These are phyloP conservation scores for Hypsizygus marmoreus DNA, from an alignment of 768 basidiomycete species.

Conservation along the genomic window DNA sequence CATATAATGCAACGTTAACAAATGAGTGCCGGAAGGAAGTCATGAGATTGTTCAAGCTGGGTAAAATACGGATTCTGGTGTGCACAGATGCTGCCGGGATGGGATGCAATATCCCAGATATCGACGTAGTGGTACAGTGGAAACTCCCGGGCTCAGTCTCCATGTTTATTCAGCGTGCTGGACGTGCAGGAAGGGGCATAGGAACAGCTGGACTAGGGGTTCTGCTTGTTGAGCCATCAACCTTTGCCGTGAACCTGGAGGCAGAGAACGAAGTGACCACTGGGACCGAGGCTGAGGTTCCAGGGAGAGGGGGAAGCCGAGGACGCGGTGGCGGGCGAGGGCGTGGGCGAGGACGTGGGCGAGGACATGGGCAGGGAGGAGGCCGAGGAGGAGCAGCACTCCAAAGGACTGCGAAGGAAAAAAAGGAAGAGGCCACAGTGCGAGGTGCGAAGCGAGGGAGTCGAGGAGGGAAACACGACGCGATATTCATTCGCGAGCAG, in stretches of 20 bases:
- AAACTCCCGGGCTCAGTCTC: constrained; percentile 30
- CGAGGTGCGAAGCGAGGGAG: too few species aligned
- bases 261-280: too few species aligned
- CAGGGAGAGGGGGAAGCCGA: not conserved
- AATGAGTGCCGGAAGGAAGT: constrained; percentile 20
- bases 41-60: constrained; percentile 26
- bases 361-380: constrained; percentile 9
- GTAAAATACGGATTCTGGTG: constrained; percentile 26
- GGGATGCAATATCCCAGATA: constrained; percentile 36
- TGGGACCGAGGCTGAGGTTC: constrained; percentile 20
- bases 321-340: not conserved
- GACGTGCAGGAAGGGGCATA: constrained; percentile 27
- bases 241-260: too few species aligned
- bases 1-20: constrained; percentile 27
- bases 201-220: constrained; percentile 24
- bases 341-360: constrained; percentile 1
- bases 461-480: too few species aligned
- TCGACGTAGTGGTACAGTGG: constrained; percentile 41
- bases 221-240: constrained; percentile 23
- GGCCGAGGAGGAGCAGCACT: constrained; percentile 4
- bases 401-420: too few species aligned
- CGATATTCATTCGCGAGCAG: too few species aligned
- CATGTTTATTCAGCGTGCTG: constrained; percentile 32
- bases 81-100: constrained; percentile 41
- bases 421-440: too few species aligned